Conservation (phyloP, 169 alveolate genomes). For the Babesia sp. region DNA sequence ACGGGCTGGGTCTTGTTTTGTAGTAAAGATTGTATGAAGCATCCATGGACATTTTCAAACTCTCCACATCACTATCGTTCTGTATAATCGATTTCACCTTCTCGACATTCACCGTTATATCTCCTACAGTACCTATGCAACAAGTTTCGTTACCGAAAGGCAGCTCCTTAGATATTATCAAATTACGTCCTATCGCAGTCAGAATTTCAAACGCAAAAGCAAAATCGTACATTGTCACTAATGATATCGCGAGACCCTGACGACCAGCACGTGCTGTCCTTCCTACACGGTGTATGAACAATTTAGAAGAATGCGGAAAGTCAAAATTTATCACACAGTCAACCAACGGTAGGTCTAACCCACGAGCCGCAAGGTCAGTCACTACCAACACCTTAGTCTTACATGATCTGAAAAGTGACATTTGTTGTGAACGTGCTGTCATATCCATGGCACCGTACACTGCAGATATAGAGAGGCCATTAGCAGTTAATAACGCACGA, state of each 20-base stretch:
- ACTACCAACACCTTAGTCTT: conserved; percentile 75
- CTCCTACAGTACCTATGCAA: conserved; percentile 48
- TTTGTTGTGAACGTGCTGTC: conserved; percentile 54
- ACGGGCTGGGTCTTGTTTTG: conserved; percentile 68
- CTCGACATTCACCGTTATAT: conserved; percentile 25
- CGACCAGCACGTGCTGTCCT: conserved; percentile 99
- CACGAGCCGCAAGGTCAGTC: conserved; percentile 99
- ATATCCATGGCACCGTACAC: conserved; percentile 69
- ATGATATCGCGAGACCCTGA: conserved; percentile 64
- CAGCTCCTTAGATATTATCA: conserved; percentile 13
- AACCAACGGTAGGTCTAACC: conserved; percentile 97
- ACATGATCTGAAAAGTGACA: conserved; percentile 38
- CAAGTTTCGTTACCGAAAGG: conserved; percentile 44
- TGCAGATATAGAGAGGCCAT: conserved; percentile 29
- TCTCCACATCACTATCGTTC: conserved; percentile 30
- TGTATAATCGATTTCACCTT: conserved; percentile 23
- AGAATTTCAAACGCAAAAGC: conserved; percentile 49
- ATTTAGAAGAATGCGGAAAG: conserved; percentile 93
- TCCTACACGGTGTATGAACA: conserved; percentile 98
- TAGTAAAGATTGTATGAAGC: conserved; percentile 65
- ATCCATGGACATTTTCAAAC: conserved; percentile 52
- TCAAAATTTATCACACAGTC: conserved; percentile 97
- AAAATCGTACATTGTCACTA: conserved; percentile 58
- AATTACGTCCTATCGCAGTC: conserved; percentile 24
- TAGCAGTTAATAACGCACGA: conserved; percentile 30